A percentile compares a stretch with the other conserved stretches of the same genome.
phyloP scores from a whole-genome alignment of 441 rosid species.

The Cnidoscolus chayamansa region DNA sequence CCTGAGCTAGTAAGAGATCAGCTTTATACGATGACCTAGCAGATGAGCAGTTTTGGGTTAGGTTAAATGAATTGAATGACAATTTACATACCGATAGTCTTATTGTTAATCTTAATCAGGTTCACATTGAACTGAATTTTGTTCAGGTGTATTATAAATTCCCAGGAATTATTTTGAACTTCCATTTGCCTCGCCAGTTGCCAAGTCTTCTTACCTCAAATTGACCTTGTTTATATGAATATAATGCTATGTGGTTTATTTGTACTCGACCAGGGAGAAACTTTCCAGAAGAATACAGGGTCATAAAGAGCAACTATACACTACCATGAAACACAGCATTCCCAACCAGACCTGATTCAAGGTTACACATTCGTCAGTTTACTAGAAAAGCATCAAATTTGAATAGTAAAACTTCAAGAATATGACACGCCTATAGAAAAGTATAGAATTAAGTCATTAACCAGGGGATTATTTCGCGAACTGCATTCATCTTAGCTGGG shows the following conservation, averaged over 20 bases:
- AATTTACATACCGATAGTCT: neutral
- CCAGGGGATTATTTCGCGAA: no score
- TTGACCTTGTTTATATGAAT: neutral
- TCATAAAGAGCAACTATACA: neutral
- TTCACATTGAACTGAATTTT: neutral
- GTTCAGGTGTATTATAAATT: neutral
- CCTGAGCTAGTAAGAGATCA: neutral
- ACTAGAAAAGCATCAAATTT: no score
- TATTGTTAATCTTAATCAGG: neutral
- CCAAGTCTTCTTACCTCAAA: neutral
- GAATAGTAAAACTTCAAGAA: neutral
- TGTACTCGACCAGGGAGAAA: neutral
- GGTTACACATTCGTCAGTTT: neutral
- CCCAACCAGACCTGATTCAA: neutral
- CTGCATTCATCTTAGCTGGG: neutral
- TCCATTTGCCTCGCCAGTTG: neutral
- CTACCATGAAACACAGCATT: neutral
- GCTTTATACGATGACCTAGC: neutral
- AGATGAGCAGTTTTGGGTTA: neutral
- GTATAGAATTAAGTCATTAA: neutral
- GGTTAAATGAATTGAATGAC: neutral
- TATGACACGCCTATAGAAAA: neutral
- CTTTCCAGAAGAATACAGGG: neutral
- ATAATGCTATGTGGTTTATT: neutral
- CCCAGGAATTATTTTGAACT: neutral